phyloP scores from a whole-genome alignment of 83 land plant genomes.

The Diphasiastrum complanatum region DNA sequence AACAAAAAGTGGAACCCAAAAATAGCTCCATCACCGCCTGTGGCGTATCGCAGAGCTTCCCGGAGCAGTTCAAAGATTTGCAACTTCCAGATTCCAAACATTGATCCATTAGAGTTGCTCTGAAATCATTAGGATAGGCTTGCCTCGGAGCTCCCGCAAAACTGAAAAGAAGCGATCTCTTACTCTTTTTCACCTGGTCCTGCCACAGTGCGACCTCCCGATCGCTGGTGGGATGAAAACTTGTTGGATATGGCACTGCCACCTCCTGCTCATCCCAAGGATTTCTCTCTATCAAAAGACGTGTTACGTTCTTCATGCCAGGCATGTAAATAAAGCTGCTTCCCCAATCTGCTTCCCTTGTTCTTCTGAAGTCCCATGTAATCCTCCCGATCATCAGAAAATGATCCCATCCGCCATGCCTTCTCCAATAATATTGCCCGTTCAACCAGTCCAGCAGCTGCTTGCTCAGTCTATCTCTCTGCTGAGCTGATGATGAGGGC shows the following conservation, averaged over 20 bases:
- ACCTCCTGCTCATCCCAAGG: background rate
- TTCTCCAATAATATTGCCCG: conserved; percentile 36
- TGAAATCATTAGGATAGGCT: conserved; percentile 20
- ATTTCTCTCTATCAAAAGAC: conserved; percentile 12
- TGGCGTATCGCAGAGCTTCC: conserved; percentile 20
- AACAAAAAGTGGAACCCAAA: conserved; percentile 51
- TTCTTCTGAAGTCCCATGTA: conserved; percentile 45
- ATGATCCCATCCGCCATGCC: conserved; percentile 60
- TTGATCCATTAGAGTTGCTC: conserved; percentile 36
- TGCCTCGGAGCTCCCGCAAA: conserved; percentile 52
- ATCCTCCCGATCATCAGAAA: conserved; percentile 70
- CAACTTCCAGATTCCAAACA: conserved; percentile 29
- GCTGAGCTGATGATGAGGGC: conserved; percentile 18
- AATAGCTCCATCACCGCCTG: conserved; percentile 38
- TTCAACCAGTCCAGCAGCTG: conserved; percentile 52
- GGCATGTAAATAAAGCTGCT: conserved; percentile 46
- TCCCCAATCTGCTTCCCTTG: conserved; percentile 53
- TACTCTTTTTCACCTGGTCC: conserved; percentile 12
- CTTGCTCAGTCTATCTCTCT: conserved; percentile 42
- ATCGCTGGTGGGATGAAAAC: conserved; percentile 22
- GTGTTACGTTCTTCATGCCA: conserved; percentile 18
- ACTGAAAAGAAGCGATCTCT: conserved; percentile 33
- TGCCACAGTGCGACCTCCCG: conserved; percentile 16
- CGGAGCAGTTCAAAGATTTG: conserved; percentile 34
- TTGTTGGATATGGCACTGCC: conserved; percentile 24